These are phyloP conservation scores for Orbilia brochopaga DNA, from an alignment of 2,329 filamentous ascomycete species.

Conservation along the genomic window DNA sequence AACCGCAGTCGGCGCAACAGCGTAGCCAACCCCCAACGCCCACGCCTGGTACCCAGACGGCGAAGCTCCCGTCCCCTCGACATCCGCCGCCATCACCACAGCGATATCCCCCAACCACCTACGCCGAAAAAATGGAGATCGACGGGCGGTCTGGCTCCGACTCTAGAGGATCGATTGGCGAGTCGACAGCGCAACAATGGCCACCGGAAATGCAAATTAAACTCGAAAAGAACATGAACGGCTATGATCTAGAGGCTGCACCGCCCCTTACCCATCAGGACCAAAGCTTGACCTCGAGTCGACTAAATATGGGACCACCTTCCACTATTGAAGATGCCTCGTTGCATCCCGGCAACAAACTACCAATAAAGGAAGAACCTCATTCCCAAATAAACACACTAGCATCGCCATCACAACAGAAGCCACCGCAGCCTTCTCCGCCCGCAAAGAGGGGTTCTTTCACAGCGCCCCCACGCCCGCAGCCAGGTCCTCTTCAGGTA, in stretches of 20 bases:
- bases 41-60: constrained; percentile 26
- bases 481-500: constrained; percentile 38
- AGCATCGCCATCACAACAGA: constrained; percentile 25
- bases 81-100: constrained; percentile 46
- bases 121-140: constrained; percentile 46
- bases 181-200: constrained; percentile 43
- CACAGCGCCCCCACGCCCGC: constrained; percentile 36
- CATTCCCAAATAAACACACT: constrained; percentile 30
- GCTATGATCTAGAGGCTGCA: constrained; percentile 31
- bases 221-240: constrained; percentile 45
- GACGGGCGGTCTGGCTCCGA: constrained; percentile 40
- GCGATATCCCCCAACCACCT: constrained; percentile 28
- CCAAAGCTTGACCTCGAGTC: constrained; percentile 39
- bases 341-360: constrained; percentile 21
- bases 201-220: constrained; percentile 43
- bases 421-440: constrained; percentile 37
- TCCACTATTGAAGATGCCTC: constrained; percentile 32
- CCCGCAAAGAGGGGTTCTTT: constrained; percentile 41
- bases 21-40: constrained; percentile 40
- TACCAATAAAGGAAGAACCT: constrained; percentile 39
- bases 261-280: constrained; percentile 29
- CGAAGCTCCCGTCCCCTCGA: constrained; percentile 33
- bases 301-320: constrained; percentile 49
- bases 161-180: constrained; percentile 29
- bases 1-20: constrained; percentile 13